Conservation (phyloP, 768 basidiomycete genomes). For the Kwoniella sp. region DNA sequence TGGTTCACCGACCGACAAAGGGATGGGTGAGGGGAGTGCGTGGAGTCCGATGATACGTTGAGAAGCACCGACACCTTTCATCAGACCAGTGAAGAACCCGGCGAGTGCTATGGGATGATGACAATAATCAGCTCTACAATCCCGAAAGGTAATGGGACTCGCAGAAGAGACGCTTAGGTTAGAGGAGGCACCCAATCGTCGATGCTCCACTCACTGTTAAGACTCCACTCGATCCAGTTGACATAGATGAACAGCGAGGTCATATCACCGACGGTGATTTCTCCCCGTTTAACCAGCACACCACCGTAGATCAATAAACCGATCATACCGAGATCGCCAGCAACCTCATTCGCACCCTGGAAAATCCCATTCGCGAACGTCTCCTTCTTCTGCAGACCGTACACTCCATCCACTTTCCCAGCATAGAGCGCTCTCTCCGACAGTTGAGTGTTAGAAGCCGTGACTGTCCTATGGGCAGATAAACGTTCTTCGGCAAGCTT, state of each 20-base stretch:
- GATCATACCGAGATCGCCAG: slow-evolving; percentile 52
- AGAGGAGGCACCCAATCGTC: too few relatives aligned
- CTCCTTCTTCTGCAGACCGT: slow-evolving; percentile 77
- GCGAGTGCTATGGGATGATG: slow-evolving; percentile 34
- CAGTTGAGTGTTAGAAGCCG: slow-evolving; percentile 79
- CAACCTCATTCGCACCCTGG: slow-evolving; percentile 64
- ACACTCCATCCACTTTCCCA: slow-evolving; percentile 63
- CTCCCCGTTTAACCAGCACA: slow-evolving; percentile 79
- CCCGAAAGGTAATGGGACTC: too few relatives aligned
- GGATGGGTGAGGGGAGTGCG: slow-evolving; percentile 58
- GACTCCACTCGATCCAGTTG: slow-evolving; percentile 52
- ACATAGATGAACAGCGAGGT: slow-evolving; percentile 51
- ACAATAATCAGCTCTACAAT: not conserved
- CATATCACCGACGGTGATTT: slow-evolving; percentile 74
- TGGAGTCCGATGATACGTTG: slow-evolving; percentile 86
- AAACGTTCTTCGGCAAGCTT: slow-evolving; percentile 88
- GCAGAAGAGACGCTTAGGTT: too few relatives aligned
- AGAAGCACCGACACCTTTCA: slow-evolving; percentile 93
- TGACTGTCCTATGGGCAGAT: slow-evolving; percentile 57
- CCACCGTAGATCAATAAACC: slow-evolving; percentile 70
- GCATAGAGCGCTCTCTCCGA: slow-evolving; percentile 78
- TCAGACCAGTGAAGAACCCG: slow-evolving; percentile 70
- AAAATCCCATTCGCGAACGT: slow-evolving; percentile 87
- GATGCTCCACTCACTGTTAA: slow-evolving; percentile 30
- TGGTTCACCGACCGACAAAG: slow-evolving; percentile 38